These are phyloP conservation scores for Colletotrichum noveboracense DNA, from an alignment of 2,329 filamentous ascomycete genomes.

Conservation along the genomic window DNA sequence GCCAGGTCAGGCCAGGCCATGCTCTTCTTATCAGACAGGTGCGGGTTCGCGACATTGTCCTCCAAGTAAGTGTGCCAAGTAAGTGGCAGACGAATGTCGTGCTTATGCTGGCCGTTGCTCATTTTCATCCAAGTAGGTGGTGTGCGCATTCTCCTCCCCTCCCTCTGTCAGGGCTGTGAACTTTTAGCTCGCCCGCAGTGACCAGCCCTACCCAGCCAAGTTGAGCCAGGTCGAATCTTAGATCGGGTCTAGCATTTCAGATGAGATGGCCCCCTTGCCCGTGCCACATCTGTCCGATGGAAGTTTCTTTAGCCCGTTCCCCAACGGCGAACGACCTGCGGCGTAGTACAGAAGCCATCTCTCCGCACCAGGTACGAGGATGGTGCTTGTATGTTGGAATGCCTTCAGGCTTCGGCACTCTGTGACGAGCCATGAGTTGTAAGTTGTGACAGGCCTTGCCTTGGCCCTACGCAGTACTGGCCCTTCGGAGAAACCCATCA, in stretches of 20 bases:
- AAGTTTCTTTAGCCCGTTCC: not conserved
- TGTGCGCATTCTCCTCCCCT: not conserved
- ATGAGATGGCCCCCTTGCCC: not conserved
- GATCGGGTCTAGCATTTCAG: not conserved
- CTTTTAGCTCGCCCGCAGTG: not conserved
- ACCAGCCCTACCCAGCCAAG: not conserved
- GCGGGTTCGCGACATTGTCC: not conserved
- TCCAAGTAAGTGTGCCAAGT: no score
- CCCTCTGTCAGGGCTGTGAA: not conserved
- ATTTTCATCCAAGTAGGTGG: not conserved
- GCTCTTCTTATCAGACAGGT: not conserved
- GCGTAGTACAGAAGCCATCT: not conserved
- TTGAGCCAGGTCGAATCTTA: not conserved
- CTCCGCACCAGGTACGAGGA: not conserved
- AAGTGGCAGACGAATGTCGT: not conserved
- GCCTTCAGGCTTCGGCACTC: not conserved
- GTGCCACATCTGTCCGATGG: not conserved
- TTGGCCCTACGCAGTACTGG: not conserved
- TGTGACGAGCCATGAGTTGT: not conserved
- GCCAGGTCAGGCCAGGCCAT: no score
- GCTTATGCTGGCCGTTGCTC: not conserved
- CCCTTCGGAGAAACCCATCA: not conserved
- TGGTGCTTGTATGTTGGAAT: not conserved
- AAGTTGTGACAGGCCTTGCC: not conserved
- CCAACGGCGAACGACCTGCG: not conserved